These are phyloP conservation scores for Fusarium ambrosium DNA, from an alignment of 2,329 filamentous ascomycete genomes.

Conservation along the genomic window DNA sequence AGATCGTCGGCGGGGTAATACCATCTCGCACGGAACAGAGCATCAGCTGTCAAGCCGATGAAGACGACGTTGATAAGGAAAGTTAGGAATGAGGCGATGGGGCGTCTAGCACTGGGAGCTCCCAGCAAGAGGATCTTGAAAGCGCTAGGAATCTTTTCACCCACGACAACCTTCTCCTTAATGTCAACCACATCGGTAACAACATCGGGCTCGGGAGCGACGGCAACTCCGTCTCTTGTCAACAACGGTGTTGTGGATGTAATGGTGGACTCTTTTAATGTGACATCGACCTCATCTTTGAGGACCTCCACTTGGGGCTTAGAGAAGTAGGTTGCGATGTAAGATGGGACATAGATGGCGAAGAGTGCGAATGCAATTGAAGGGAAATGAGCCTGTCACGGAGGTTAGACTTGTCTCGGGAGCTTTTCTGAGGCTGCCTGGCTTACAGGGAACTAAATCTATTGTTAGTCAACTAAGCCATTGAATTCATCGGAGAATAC, in stretches of 20 bases:
- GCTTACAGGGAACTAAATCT: constrained; percentile 54
- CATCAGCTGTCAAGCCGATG: constrained; percentile 79
- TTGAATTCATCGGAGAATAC: constrained; percentile 26
- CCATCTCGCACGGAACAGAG: constrained; percentile 79
- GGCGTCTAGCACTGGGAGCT: constrained; percentile 78
- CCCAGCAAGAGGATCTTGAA: constrained; percentile 80
- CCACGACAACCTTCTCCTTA: constrained; percentile 72
- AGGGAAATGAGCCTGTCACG: constrained; percentile 55
- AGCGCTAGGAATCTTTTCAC: constrained; percentile 68
- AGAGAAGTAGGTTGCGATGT: constrained; percentile 69
- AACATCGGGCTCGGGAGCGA: constrained; percentile 51
- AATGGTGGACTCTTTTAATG: constrained; percentile 62
- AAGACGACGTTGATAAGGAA: constrained; percentile 80
- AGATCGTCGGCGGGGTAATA: constrained; percentile 80
- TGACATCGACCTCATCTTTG: constrained; percentile 71
- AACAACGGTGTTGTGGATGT: constrained; percentile 45
- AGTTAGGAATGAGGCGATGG: constrained; percentile 74
- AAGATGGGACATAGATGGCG: constrained; percentile 75
- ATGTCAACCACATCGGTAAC: constrained; percentile 69
- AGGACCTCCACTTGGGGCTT: constrained; percentile 70
- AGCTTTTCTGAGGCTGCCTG: neutral
- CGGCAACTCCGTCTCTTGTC: constrained; percentile 49
- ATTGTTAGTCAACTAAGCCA: constrained; percentile 25
- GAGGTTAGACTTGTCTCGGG: constrained; percentile 31
- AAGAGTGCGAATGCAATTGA: constrained; percentile 73